phyloP scores from a whole-genome alignment of 1,284 basidiomycete genomes.

The Rhodotorula mucilaginosa region DNA sequence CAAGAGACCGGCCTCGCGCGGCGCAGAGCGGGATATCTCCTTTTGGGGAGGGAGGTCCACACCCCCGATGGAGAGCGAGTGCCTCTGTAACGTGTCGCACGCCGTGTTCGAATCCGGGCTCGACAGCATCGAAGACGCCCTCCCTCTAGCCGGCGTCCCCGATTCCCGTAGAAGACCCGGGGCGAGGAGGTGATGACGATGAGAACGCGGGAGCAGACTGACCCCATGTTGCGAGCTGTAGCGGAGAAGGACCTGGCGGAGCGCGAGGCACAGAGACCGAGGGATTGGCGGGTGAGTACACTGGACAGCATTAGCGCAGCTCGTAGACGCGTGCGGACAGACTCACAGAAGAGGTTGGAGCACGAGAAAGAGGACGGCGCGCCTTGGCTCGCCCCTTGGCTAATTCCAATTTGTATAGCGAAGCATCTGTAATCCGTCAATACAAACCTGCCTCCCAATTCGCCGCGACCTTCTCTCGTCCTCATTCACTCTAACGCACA shows the following conservation, averaged over 20 bases:
- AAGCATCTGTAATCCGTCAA: neutral
- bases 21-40: too few species aligned
- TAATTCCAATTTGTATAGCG: neutral
- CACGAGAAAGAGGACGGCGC: neutral
- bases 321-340: neutral
- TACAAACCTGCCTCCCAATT: neutral
- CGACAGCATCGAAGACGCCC: too few species aligned
- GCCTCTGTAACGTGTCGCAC: too few species aligned
- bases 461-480: neutral
- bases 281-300: constrained; percentile 9
- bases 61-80: neutral
- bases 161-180: too few species aligned
- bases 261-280: neutral
- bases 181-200: neutral
- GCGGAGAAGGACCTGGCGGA: constrained; percentile 20
- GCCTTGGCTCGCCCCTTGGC: too few species aligned
- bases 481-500: neutral
- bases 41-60: too few species aligned
- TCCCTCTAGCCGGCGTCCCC: too few species aligned
- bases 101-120: too few species aligned
- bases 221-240: constrained; percentile 30
- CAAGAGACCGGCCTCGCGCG: too few species aligned
- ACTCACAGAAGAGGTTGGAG: neutral
- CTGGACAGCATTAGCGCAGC: constrained; percentile 17
- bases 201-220: neutral